Evolutionary conservation across 2,329 filamentous ascomycete genomes (phyloP), one percentile per base, ranked within the genome.

Genomic region (Diaporthe ilicicola): DNA sequence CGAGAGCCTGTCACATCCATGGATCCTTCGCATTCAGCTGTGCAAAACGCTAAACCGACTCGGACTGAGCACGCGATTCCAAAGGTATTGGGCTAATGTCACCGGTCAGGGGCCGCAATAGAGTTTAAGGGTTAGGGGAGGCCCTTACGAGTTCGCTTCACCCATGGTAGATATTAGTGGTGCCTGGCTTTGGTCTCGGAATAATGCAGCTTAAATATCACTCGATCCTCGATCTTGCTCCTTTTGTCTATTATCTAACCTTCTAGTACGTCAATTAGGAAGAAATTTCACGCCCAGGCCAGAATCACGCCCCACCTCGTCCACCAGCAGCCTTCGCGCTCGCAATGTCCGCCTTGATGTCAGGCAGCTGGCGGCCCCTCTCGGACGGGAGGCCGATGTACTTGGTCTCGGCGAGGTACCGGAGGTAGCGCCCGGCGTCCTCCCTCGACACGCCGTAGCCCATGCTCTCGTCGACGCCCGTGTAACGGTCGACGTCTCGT

Each of bases 341-440:
- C 17, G 71, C 39, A n/a, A 79, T 77, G 34, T 80, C 78, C 1
- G 76, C 75, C 56, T 74, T 74, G 48, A 81, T 77, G 59, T 76
- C 75, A 3, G 81, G 81, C 69, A 82, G 65, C 59, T 74, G 74
- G 50, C 80, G 73, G 22, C 80, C 80, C 65, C 76, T 76, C 27
- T 74, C 78, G 0, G 77, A 75, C 1, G 88, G 88, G 62, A 78
- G 75, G 4, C 84, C 82, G 78, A 93, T 84, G 80, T 93, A 93
- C 6, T 89, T 89, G 73, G 89, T 85, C 72, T 86, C 85, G 3
- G 89, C 85, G 46, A 93, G 81, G 76, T 91, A 93, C 34, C 87
- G 84, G 64, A 92, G 79, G 77, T 92, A 93, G 22, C 87, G 79
- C 4, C 91, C 91, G 19, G 93, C 85, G 44, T 87, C 86, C 72